A percentile compares a stretch with the other conserved stretches of the same genome.
Evolutionary conservation across 2,329 filamentous ascomycete species (phyloP).

Genomic region (Fusarium pseudonygamai): DNA sequence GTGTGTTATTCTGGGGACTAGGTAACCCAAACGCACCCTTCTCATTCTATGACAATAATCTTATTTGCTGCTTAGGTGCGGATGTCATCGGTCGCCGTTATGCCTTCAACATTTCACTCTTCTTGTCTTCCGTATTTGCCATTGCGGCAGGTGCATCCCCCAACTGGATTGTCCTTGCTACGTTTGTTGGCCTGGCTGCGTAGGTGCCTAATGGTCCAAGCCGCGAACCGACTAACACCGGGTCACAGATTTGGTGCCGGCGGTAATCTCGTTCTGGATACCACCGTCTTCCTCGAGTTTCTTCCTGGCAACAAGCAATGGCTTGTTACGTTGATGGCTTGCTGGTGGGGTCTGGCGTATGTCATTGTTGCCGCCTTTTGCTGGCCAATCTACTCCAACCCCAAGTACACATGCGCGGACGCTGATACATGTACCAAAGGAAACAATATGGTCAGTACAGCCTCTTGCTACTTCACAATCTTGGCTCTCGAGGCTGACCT

Average conservation of each 20-base stretch:
- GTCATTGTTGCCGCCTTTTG: background rate
- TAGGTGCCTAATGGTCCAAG: no score
- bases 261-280: background rate
- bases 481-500: background rate
- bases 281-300: background rate
- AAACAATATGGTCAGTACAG: background rate
- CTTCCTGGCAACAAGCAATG: background rate
- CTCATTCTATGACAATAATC: background rate
- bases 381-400: background rate
- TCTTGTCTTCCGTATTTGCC: background rate
- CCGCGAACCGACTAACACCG: no score
- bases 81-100: background rate
- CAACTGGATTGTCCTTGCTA: background rate
- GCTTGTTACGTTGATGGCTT: background rate
- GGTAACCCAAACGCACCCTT: background rate
- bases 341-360: background rate
- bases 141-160: background rate
- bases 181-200: background rate
- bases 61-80: background rate
- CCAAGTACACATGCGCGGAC: background rate
- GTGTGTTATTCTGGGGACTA: background rate
- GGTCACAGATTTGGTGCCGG: background rate
- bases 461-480: fast-evolving
- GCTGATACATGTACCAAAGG: background rate
- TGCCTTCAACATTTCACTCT: background rate